Evolutionary conservation across 1,139 yeast genomes (phyloP).

Genomic region (Candida dubliniensis): DNA sequence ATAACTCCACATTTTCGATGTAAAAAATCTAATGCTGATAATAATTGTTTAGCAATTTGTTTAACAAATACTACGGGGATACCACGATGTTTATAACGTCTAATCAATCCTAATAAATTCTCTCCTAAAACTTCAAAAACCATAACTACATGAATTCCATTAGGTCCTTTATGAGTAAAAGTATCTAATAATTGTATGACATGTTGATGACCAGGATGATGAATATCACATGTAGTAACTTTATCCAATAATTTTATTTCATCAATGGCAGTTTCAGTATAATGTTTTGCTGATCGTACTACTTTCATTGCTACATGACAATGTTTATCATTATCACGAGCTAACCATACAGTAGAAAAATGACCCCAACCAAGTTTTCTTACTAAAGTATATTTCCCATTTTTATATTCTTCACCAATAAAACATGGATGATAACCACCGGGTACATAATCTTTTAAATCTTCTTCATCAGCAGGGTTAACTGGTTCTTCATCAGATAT

Average conservation of each 20-base stretch:
- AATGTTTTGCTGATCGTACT: slow-evolving; percentile 73
- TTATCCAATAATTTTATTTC: slow-evolving; percentile 67
- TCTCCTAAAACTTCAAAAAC: slow-evolving; percentile 89
- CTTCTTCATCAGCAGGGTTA: slow-evolving; percentile 61
- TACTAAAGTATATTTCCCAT: slow-evolving; percentile 59
- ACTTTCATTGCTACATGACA: slow-evolving; percentile 82
- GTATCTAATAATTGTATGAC: slow-evolving; percentile 66
- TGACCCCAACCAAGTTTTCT: slow-evolving; percentile 69
- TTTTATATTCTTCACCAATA: slow-evolving; percentile 70
- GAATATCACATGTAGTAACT: slow-evolving; percentile 41
- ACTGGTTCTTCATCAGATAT: slow-evolving; percentile 32
- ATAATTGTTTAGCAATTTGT: slow-evolving; percentile 76
- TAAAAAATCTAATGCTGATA: slow-evolving; percentile 74
- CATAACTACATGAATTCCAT: slow-evolving; percentile 80
- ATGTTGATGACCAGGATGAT: slow-evolving; percentile 69
- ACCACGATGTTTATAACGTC: slow-evolving; percentile 69
- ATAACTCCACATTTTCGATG: slow-evolving; percentile 88
- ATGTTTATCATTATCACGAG: slow-evolving; percentile 53
- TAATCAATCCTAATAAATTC: slow-evolving; percentile 67
- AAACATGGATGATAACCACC: slow-evolving; percentile 90
- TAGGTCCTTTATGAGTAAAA: slow-evolving; percentile 68
- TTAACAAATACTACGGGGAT: slow-evolving; percentile 73
- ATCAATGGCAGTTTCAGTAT: slow-evolving; percentile 84
- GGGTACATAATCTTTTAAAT: slow-evolving; percentile 64
- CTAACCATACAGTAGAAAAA: slow-evolving; percentile 53